Percentiles rank a stretch among this genome's conserved stretches.
Evolutionary conservation across 495 filamentous ascomycete genomes (phyloP).

Genomic region (Neurospora pannonica): DNA sequence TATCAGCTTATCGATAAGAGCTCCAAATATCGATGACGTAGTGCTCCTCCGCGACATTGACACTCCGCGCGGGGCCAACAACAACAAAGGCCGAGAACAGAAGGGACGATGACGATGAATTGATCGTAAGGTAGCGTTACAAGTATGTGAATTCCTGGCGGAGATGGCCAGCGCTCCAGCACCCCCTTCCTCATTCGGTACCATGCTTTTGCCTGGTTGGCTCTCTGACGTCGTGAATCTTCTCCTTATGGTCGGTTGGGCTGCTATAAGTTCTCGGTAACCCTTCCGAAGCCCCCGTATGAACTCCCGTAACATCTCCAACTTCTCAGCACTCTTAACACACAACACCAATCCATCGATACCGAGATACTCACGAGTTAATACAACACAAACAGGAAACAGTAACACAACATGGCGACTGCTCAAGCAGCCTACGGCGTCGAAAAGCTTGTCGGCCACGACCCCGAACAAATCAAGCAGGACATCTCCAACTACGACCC

Average conservation of each 20-base stretch:
- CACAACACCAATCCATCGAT: not conserved
- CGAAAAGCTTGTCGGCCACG: slow-evolving; percentile 60
- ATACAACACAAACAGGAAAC: not conserved
- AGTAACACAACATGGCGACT: slow-evolving; percentile 35
- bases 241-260: not conserved
- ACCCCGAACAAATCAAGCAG: slow-evolving; percentile 47
- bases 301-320: not conserved
- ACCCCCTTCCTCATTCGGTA: not conserved
- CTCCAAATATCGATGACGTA: not conserved
- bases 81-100: not conserved
- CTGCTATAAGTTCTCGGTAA: not conserved
- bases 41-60: not conserved
- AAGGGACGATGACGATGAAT: not conserved
- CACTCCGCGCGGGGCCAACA: not conserved
- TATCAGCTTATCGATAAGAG: not conserved
- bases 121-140: not conserved
- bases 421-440: slow-evolving; percentile 53
- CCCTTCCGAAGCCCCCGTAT: not conserved
- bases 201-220: not conserved
- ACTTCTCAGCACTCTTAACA: not conserved
- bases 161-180: not conserved
- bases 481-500: slow-evolving; percentile 46
- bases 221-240: not conserved
- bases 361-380: not conserved
- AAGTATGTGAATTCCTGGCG: not conserved